Base-by-base conservation (phyloP, 352 stramenopile species). In the Phytophthora capsici region DNA sequence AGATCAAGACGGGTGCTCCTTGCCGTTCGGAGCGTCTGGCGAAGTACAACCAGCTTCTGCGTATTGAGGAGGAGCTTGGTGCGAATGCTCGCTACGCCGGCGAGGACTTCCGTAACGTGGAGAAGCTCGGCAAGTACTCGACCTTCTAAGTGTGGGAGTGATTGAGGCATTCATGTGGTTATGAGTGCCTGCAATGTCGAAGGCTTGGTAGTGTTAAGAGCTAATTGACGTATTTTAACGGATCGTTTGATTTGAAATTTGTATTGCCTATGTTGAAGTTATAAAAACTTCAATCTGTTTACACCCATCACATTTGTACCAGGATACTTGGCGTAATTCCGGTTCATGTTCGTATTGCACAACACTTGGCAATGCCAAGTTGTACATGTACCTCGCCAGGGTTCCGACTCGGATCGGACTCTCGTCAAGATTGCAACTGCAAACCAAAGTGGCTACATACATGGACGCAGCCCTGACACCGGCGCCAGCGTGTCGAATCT, bases 41-140 rank as follows among this genome's bases (percentile, higher is more conserved):
- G 58, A 99, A 99, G 91, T 99, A 99, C 93, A 99, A 99, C 86
- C 97, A 99, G 78, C 86, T 99, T 55, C 85, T 99, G 50, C 90
- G 98, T 62, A 99, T 99, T 82, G 98, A 99, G 80, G 96, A 98
- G 73, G 88, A 99, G 75, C 87, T 99, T 28, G 93, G 92, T 43
- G 80, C 65, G 54, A 89, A 93, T 47, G 91, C 83, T 73, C 75
- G 75, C 43, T 95, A 94, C 78, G 85, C 87, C 40, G 87, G 87
- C 65, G 73, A 83, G 43, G 75, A 96, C 71, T 93, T 93, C 73
- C 88, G 88, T 64, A 78, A 94, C 78, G 86, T 94, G 48, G 84
- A 93, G 67, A 87, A 86, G 66, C 86, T 96, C 45, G 86, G 88
- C 84, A 94, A 96, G 83, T 94, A 96, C 64, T 60, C 59, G 20